Evolutionary conservation across 2,329 filamentous ascomycete genomes (phyloP).

Genomic region (Hymenoscyphus fraxineus): DNA sequence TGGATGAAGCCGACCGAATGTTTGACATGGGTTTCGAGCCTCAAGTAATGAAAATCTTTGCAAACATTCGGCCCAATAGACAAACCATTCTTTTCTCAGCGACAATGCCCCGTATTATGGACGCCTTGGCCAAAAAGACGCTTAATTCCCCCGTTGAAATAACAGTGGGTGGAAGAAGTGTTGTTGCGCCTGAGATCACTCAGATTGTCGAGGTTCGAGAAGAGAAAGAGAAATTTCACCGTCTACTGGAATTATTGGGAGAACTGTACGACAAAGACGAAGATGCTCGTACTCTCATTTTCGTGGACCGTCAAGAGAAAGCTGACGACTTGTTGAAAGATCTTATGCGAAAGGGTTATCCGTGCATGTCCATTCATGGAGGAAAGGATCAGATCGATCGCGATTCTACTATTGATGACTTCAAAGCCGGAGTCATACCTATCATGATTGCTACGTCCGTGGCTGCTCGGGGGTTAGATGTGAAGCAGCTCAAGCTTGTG

Average conservation of each 20-base stretch:
- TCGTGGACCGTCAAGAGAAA: slow-evolving; percentile 89
- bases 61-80: slow-evolving; percentile 84
- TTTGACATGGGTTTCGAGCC: slow-evolving; percentile 99
- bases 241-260: slow-evolving; percentile 80
- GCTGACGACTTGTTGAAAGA: slow-evolving; percentile 76
- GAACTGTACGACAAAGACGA: slow-evolving; percentile 83
- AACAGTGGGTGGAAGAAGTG: slow-evolving; percentile 81
- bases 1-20: slow-evolving; percentile 98
- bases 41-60: slow-evolving; percentile 94
- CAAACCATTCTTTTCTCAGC: slow-evolving; percentile 96
- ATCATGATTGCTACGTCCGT: slow-evolving; percentile 94
- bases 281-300: slow-evolving; percentile 84
- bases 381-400: slow-evolving; percentile 92
- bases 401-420: slow-evolving; percentile 87
- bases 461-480: slow-evolving; percentile 89
- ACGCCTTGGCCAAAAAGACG: slow-evolving; percentile 83
- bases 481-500: slow-evolving; percentile 92
- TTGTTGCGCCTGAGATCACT: slow-evolving; percentile 86
- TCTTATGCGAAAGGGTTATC: slow-evolving; percentile 78
- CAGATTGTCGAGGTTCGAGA: slow-evolving; percentile 87
- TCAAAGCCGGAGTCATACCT: slow-evolving; percentile 85
- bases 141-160: slow-evolving; percentile 85
- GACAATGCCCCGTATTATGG: slow-evolving; percentile 92
- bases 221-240: slow-evolving; percentile 77
- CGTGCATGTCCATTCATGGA: slow-evolving; percentile 89